Evolutionary conservation across 371 early-diverging fungal genomes (phyloP).

Genomic region (Mycotypha africana): DNA sequence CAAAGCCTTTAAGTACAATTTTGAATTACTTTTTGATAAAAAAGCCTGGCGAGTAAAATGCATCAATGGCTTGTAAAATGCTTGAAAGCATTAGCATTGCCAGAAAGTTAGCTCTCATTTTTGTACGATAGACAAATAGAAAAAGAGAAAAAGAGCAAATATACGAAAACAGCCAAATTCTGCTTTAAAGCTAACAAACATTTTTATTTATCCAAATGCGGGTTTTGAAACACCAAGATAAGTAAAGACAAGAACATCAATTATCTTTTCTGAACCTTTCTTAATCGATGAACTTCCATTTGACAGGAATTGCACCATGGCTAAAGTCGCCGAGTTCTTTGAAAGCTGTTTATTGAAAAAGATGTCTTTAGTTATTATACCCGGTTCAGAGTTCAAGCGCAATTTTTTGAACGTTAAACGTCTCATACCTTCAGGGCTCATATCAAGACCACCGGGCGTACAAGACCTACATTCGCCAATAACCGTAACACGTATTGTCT

Average conservation of each 20-base stretch:
- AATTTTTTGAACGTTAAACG: neutral
- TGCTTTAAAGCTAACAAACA: no score
- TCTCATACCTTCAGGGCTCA: conserved; percentile 31
- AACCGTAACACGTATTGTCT: conserved; percentile 27
- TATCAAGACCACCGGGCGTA: conserved; percentile 20
- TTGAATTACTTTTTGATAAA: conserved; percentile 2
- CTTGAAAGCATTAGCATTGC: conserved; percentile 1
- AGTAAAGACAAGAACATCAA: no score
- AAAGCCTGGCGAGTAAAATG: conserved; percentile 5
- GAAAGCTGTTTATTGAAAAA: conserved; percentile 14
- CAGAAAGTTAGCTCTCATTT: conserved; percentile 3
- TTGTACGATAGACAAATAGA: neutral
- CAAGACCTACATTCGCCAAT: conserved; percentile 46
- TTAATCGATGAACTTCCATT: conserved; percentile 25
- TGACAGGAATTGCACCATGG: conserved; percentile 20
- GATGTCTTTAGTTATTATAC: no score
- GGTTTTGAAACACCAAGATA: neutral
- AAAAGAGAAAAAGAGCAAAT: conserved; percentile 1
- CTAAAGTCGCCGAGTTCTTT: conserved; percentile 30
- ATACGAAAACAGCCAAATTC: neutral
- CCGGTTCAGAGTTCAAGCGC: no score
- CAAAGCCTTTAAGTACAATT: no score
- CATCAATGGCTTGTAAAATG: neutral
- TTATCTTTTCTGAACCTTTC: no score
- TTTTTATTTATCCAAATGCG: no score